Percentiles rank a stretch among this genome's conserved stretches.
Conservation (phyloP, 768 basidiomycete genomes). For the Lactifluus piperatus region DNA sequence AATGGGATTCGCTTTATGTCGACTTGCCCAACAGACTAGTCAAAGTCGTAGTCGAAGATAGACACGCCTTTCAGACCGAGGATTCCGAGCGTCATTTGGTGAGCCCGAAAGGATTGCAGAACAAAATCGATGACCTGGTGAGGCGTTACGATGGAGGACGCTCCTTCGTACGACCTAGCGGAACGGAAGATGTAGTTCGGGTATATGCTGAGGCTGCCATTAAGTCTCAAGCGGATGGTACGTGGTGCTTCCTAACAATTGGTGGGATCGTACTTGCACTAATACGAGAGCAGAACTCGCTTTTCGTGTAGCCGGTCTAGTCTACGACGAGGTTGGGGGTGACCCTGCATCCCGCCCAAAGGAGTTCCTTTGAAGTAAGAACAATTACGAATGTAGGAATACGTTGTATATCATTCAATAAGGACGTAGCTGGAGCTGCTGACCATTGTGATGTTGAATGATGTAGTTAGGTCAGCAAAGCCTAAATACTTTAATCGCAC, state of each 20-base stretch:
- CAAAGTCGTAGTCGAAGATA: slow-evolving; percentile 81
- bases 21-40: slow-evolving; percentile 94
- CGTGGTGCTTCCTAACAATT: slow-evolving; percentile 24
- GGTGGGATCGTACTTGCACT: slow-evolving; percentile 1
- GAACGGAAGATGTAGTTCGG: slow-evolving; percentile 96
- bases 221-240: slow-evolving; percentile 75
- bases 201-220: slow-evolving; percentile 90
- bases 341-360: slow-evolving; percentile 66
- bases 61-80: slow-evolving; percentile 78
- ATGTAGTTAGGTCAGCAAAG: not conserved
- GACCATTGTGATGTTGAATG: not conserved
- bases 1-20: slow-evolving; percentile 90
- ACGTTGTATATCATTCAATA: slow-evolving; percentile 7
- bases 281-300: slow-evolving; percentile 54
- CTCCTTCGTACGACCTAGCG: slow-evolving; percentile 92
- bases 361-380: slow-evolving; percentile 52
- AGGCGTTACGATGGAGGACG: slow-evolving; percentile 74
- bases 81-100: slow-evolving; percentile 90
- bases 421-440: not conserved
- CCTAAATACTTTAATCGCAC: not conserved
- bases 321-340: slow-evolving; percentile 79
- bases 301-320: slow-evolving; percentile 74
- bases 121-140: slow-evolving; percentile 72
- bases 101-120: slow-evolving; percentile 72
- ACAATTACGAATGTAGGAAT: not conserved